A percentile compares a stretch with the other conserved stretches of the same genome.
Evolutionary conservation across 148 eudicot species (phyloP).

Genomic region (Camellia lanceoleosa): DNA sequence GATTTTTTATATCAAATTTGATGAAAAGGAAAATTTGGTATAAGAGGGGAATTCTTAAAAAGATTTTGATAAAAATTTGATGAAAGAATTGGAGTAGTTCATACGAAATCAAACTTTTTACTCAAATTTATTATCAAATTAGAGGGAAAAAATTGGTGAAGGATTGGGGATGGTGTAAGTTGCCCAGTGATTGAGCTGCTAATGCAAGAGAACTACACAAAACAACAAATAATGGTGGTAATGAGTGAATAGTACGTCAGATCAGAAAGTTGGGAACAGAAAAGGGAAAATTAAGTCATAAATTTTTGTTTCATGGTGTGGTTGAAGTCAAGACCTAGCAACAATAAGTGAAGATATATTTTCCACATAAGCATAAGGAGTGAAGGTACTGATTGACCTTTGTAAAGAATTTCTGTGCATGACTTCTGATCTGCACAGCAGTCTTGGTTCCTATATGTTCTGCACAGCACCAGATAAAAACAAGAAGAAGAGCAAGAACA

Average conservation of each 20-base stretch:
- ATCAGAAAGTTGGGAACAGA: background rate
- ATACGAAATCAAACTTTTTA: too few species aligned
- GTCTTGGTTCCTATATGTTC: constrained; percentile 98
- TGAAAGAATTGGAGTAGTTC: too few species aligned
- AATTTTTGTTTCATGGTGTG: background rate
- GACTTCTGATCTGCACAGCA: constrained; percentile 99
- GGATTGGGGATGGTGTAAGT: too few species aligned
- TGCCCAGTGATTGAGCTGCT: too few species aligned
- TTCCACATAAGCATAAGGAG: constrained; percentile 19
- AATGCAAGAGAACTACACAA: background rate
- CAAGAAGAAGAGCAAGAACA: constrained; percentile 29
- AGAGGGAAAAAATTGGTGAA: too few species aligned
- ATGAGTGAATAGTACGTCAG: background rate
- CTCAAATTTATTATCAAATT: too few species aligned
- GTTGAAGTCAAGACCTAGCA: background rate
- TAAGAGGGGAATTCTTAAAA: too few species aligned
- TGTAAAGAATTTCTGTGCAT: constrained; percentile 96
- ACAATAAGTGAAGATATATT: constrained; percentile 6
- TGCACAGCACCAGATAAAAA: constrained; percentile 46
- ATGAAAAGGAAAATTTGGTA: too few species aligned
- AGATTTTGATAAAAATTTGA: too few species aligned
- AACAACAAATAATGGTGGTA: background rate
- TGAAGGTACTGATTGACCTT: constrained; percentile 75
- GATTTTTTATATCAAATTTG: too few species aligned
- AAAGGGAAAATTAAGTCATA: background rate